Evolutionary conservation across 345 rosid species (phyloP).

Genomic region (Acer yangbiense): DNA sequence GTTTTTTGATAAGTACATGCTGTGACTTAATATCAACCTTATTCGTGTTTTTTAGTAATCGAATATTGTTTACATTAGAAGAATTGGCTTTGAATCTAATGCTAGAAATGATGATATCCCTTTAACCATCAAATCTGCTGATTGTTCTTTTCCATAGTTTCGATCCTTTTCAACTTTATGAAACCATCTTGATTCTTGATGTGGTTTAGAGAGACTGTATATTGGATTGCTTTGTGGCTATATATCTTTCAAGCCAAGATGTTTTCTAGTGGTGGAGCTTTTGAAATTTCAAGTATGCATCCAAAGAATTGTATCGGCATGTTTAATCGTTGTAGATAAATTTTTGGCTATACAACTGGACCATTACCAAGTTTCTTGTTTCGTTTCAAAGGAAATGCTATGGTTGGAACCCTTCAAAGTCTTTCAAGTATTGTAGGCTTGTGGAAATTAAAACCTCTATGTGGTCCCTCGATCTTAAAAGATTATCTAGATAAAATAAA

Average conservation of each 20-base stretch:
- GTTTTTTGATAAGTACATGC: neutral
- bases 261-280: neutral
- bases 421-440: neutral
- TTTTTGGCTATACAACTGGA: slow-evolving; percentile 10
- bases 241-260: neutral
- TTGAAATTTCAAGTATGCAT: neutral
- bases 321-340: neutral
- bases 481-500: neutral
- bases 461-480: slow-evolving; percentile 7
- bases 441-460: slow-evolving; percentile 1
- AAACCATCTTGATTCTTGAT: neutral
- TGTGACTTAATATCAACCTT: neutral
- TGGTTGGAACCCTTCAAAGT: neutral
- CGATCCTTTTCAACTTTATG: neutral
- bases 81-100: neutral
- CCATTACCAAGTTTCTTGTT: slow-evolving; percentile 6
- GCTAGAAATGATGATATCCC: neutral
- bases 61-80: neutral
- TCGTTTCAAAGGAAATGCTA: neutral
- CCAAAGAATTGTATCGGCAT: slow-evolving; percentile 1
- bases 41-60: neutral
- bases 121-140: neutral
- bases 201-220: neutral
- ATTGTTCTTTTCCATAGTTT: neutral
- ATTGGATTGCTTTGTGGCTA: neutral